Evolutionary conservation across 768 basidiomycete genomes (phyloP).

Genomic region (Roridomyces roridus): DNA sequence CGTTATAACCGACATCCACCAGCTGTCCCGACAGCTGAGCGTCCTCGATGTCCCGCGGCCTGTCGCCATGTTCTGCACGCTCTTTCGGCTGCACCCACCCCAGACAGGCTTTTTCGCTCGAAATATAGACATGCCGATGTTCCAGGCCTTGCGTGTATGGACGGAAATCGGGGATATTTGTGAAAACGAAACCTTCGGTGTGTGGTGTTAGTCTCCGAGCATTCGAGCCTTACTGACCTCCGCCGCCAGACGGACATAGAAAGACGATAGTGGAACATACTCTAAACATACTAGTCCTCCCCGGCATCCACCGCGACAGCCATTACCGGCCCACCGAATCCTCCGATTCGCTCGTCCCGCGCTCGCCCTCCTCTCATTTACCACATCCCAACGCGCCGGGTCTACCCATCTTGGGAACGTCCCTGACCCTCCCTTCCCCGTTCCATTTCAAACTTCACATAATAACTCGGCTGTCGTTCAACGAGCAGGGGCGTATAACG

Average conservation of each 20-base stretch:
- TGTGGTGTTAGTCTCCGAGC: conserved; percentile 28
- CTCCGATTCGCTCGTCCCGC: conserved; percentile 46
- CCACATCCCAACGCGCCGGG: conserved; percentile 46
- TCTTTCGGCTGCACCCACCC: conserved; percentile 55
- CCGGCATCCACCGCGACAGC: conserved; percentile 66
- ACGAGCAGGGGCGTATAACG: conserved; percentile 82
- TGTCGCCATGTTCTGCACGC: conserved; percentile 58
- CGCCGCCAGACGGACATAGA: conserved; percentile 66
- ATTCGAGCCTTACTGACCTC: conserved; percentile 9
- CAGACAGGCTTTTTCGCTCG: conserved; percentile 28
- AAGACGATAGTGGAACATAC: conserved; percentile 82
- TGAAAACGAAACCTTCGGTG: conserved; percentile 83
- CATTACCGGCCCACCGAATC: conserved; percentile 32
- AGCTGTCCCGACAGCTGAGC: conserved; percentile 63
- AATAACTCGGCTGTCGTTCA: conserved; percentile 76
- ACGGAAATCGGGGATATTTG: conserved; percentile 76
- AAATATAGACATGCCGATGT: conserved; percentile 49
- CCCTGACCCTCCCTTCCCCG: conserved; percentile 65
- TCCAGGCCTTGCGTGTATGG: conserved; percentile 74
- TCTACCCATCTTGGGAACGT: conserved; percentile 64
- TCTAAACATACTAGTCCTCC: conserved; percentile 76
- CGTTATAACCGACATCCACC: conserved; percentile 74
- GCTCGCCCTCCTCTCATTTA: conserved; percentile 32
- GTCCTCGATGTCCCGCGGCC: conserved; percentile 74
- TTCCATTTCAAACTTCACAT: conserved; percentile 78